phyloP scores from a whole-genome alignment of 2,329 filamentous ascomycete species.

The Ambrosiella cleistominuta region DNA sequence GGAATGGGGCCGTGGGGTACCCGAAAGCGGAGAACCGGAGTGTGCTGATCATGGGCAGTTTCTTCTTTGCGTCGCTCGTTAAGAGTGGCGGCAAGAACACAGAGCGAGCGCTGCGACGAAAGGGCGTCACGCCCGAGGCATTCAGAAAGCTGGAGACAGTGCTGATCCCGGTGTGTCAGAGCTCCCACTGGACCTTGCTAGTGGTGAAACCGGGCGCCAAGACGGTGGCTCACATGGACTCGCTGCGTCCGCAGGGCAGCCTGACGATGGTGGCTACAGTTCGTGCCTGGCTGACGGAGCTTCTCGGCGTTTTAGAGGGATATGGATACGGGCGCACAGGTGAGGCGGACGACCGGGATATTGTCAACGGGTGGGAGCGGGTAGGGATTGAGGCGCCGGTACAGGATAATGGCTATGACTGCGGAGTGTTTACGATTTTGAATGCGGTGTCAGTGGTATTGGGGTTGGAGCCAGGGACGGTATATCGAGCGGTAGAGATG shows the following conservation, averaged over 20 bases:
- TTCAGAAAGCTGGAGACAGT: constrained; percentile 49
- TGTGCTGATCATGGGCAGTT: constrained; percentile 45
- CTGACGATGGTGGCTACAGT: constrained; percentile 25
- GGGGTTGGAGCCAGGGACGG: constrained; percentile 32
- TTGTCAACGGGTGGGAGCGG: constrained; percentile 41
- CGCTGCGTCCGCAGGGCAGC: constrained; percentile 30
- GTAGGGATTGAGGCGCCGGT: constrained; percentile 31
- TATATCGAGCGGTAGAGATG: constrained; percentile 37
- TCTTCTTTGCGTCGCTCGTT: constrained; percentile 42
- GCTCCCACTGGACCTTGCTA: constrained; percentile 54
- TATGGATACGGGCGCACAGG: neutral
- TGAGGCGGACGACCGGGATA: constrained; percentile 25
- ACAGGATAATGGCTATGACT: constrained; percentile 55
- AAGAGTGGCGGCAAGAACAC: constrained; percentile 29
- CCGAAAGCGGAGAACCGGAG: constrained; percentile 32
- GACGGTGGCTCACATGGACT: constrained; percentile 53
- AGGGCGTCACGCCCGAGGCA: constrained; percentile 39
- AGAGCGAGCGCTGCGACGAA: constrained; percentile 38
- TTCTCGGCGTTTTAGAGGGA: constrained; percentile 25
- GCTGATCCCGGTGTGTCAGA: constrained; percentile 49
- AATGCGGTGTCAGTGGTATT: constrained; percentile 49
- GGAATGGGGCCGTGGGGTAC: constrained; percentile 34
- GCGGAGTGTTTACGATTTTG: constrained; percentile 59
- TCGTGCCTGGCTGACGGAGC: constrained; percentile 37
- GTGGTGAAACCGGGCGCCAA: constrained; percentile 44